phyloP scores from a whole-genome alignment of 177 flowering plant genomes.

The Vitis hybrid region DNA sequence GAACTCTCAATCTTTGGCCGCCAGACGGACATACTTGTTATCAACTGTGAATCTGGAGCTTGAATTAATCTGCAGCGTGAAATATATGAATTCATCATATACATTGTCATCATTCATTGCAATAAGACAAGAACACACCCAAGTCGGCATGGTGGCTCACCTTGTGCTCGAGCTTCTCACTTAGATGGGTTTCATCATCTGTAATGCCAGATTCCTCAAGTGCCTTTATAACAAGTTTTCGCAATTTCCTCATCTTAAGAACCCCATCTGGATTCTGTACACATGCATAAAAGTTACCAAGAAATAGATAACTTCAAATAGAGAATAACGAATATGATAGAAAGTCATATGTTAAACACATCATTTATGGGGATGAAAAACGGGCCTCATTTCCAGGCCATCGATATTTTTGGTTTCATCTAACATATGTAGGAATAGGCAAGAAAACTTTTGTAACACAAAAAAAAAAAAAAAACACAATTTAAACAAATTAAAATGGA shows the following conservation, averaged over 20 bases:
- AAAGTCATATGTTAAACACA: not conserved
- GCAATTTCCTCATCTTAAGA: slow-evolving; percentile 65
- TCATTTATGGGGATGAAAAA: not conserved
- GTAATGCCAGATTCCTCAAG: slow-evolving; percentile 54
- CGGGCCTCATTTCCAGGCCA: not conserved
- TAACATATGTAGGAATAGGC: not conserved
- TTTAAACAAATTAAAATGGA: not conserved
- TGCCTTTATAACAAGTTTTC: slow-evolving; percentile 52
- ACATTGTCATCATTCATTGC: not conserved
- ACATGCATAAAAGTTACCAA: slow-evolving; percentile 5
- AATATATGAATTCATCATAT: not conserved
- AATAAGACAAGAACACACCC: not conserved
- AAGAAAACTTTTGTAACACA: not conserved
- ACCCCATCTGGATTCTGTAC: slow-evolving; percentile 58
- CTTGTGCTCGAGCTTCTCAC: slow-evolving; percentile 48
- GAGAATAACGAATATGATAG: not conserved
- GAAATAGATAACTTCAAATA: not conserved
- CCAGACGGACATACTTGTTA: slow-evolving; percentile 51
- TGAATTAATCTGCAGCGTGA: slow-evolving; percentile 59
- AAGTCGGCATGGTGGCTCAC: slow-evolving; percentile 23
- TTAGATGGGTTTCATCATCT: slow-evolving; percentile 42
- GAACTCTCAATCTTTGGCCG: slow-evolving; percentile 31
- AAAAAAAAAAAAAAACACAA: too few species aligned
- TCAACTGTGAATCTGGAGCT: slow-evolving; percentile 65
- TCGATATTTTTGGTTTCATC: not conserved